phyloP scores from a whole-genome alignment of 169 alveolate genomes.

The Cryptosporidium baileyi region DNA sequence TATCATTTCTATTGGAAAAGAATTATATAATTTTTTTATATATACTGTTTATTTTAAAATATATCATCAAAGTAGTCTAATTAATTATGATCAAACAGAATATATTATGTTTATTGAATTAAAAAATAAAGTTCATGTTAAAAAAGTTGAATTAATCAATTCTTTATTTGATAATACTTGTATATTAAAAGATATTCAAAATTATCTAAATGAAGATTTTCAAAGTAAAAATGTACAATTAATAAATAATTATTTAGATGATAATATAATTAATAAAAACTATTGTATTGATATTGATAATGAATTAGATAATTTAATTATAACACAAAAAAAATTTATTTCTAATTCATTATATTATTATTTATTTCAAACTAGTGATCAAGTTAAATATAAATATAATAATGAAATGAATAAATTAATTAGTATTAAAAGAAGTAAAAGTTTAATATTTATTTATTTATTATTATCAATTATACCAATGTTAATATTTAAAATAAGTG shows the following conservation, averaged over 20 bases:
- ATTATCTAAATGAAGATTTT: background rate
- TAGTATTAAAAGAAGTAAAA: slow-evolving; percentile 16
- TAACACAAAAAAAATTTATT: background rate
- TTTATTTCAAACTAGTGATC: slow-evolving; percentile 31
- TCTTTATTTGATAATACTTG: background rate
- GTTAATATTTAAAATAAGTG: slow-evolving; percentile 6
- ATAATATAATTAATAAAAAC: background rate
- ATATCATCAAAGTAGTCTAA: background rate
- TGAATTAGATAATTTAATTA: background rate
- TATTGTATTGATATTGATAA: background rate
- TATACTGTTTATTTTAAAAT: slow-evolving; percentile 1
- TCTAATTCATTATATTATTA: slow-evolving; percentile 12
- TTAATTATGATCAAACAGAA: background rate
- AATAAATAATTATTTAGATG: background rate
- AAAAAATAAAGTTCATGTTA: background rate
- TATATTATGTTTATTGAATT: background rate
- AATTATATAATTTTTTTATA: background rate
- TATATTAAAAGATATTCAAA: background rate
- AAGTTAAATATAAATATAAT: slow-evolving; percentile 17
- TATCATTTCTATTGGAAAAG: background rate
- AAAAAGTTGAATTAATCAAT: no score
- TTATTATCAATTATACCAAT: slow-evolving; percentile 10
- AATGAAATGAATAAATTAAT: background rate
- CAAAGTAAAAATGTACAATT: background rate
- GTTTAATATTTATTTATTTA: slow-evolving; percentile 1